Conservation (phyloP, 768 basidiomycete species). For the Boletus insuetus region DNA sequence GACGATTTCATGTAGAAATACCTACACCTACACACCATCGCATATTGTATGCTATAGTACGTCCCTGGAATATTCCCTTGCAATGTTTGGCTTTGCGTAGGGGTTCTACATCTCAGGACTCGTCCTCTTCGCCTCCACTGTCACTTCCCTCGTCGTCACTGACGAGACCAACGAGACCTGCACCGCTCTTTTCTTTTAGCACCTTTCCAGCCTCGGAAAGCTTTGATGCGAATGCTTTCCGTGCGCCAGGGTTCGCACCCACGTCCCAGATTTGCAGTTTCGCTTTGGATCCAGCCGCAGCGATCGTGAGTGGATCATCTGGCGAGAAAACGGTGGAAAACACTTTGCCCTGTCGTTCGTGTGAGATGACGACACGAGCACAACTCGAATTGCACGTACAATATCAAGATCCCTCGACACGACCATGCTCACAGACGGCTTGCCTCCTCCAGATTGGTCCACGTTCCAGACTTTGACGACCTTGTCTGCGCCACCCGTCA, state of each 20-base stretch:
- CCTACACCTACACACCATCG: conserved; percentile 15
- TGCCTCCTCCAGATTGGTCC: conserved; percentile 58
- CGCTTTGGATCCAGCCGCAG: conserved; percentile 92
- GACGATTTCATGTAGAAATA: conserved; percentile 88
- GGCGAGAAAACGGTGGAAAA: conserved; percentile 92
- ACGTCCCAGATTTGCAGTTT: conserved; percentile 96
- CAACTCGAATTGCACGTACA: conserved; percentile 45
- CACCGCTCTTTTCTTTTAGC: conserved; percentile 61
- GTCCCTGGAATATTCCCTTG: not conserved
- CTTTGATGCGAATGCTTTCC: conserved; percentile 81
- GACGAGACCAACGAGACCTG: conserved; percentile 66
- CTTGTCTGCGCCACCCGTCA: conserved; percentile 93
- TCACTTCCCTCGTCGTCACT: conserved; percentile 71
- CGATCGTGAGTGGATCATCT: conserved; percentile 90
- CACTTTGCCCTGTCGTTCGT: conserved; percentile 77
- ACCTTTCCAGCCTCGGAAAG: conserved; percentile 68
- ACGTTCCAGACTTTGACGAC: conserved; percentile 97
- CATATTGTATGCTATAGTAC: conserved; percentile 15
- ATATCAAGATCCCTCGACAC: conserved; percentile 88
- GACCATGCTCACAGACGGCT: conserved; percentile 78
- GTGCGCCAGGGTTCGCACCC: conserved; percentile 74
- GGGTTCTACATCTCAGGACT: conserved; percentile 8
- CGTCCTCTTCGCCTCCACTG: conserved; percentile 41
- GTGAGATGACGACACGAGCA: not conserved
- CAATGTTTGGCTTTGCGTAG: not conserved